A percentile compares a stretch with the other conserved stretches of the same genome.
These are phyloP conservation scores for Phytophthora ramorum DNA, from an alignment of 352 stramenopile genomes.

Conservation along the genomic window DNA sequence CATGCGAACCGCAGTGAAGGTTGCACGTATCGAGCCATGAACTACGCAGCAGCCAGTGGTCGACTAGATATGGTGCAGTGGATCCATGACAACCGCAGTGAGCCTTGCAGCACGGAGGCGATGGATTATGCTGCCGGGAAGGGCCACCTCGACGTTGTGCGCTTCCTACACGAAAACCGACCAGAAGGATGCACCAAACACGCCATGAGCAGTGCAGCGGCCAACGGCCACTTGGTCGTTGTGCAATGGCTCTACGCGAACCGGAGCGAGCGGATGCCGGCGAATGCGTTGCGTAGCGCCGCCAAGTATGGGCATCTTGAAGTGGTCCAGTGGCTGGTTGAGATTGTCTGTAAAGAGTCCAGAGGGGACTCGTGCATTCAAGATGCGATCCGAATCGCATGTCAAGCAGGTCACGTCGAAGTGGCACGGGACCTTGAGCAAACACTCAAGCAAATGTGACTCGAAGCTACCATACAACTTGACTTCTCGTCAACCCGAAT, in stretches of 20 bases:
- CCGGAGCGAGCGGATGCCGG: conserved; percentile 10
- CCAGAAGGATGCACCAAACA: conserved; percentile 23
- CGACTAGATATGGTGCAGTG: too few relatives aligned
- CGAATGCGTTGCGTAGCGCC: conserved; percentile 14
- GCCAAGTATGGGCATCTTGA: conserved; percentile 21
- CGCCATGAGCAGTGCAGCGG: conserved; percentile 18
- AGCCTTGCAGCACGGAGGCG: conserved; percentile 14
- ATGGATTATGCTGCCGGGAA: conserved; percentile 31
- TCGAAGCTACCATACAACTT: not conserved
- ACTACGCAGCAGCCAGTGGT: conserved; percentile 22
- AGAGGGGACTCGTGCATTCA: conserved; percentile 5
- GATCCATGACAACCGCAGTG: conserved; percentile 21
- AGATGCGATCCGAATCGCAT: not conserved
- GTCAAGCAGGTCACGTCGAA: not conserved
- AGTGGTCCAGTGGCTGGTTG: conserved; percentile 16
- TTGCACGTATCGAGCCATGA: conserved; percentile 22
- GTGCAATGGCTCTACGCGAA: conserved; percentile 26
- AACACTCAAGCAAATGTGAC: not conserved
- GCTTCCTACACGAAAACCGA: conserved; percentile 22
- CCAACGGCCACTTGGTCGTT: conserved; percentile 25
- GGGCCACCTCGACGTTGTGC: conserved; percentile 15
- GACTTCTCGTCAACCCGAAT: too few relatives aligned
- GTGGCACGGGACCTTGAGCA: conserved; percentile 9
- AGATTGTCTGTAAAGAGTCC: conserved; percentile 10
- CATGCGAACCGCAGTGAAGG: conserved; percentile 22